Conservation (phyloP, 208 protist species). For the Leishmania tarentolae region DNA sequence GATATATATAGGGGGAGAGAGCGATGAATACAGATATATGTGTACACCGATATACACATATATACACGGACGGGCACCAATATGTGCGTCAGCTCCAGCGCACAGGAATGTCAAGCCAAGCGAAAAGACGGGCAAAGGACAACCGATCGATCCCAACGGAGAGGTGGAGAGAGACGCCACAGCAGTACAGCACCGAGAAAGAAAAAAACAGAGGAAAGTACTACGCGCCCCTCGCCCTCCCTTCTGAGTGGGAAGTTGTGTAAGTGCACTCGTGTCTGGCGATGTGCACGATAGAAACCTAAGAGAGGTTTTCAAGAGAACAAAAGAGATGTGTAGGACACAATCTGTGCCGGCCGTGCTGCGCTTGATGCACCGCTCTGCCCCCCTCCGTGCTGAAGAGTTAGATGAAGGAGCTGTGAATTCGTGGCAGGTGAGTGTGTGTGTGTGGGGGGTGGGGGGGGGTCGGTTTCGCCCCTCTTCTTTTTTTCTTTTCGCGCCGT, state of each 20-base stretch:
- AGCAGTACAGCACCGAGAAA: neutral
- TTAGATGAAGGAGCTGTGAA: neutral
- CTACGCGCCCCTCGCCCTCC: no score
- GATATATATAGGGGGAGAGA: no score
- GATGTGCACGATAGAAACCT: neutral
- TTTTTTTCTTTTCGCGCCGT: neutral
- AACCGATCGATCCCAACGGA: neutral
- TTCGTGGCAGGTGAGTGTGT: neutral
- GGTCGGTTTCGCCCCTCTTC: neutral
- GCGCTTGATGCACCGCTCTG: neutral
- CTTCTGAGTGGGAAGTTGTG: neutral
- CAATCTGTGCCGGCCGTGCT: neutral
- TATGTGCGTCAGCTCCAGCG: neutral
- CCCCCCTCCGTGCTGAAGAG: neutral
- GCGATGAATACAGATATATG: neutral
- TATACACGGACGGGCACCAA: no score
- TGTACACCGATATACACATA: neutral
- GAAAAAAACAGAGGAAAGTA: neutral
- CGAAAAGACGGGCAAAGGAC: neutral
- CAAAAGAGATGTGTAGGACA: neutral
- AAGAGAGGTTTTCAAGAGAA: neutral
- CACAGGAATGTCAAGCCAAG: neutral
- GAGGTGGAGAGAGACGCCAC: neutral
- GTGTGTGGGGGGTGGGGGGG: neutral
- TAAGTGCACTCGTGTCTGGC: neutral